Evolutionary conservation across 345 rosid genomes (phyloP).

Genomic region (Geranium brycei): DNA sequence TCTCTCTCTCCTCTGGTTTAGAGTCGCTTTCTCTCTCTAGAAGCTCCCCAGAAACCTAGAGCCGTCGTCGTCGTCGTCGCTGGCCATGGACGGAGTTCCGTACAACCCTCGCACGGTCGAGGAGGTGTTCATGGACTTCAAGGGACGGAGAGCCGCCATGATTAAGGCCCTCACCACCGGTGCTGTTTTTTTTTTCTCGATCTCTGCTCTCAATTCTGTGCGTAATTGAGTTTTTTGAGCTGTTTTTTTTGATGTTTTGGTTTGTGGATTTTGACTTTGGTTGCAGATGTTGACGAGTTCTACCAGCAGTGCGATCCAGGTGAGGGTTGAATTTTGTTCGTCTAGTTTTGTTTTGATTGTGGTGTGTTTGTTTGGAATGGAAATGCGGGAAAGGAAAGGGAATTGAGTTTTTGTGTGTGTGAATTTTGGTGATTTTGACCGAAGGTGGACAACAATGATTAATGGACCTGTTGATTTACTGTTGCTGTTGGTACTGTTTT

Average conservation of each 20-base stretch:
- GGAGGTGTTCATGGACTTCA: conserved; percentile 58
- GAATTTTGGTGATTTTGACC: too few species aligned
- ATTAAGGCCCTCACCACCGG: conserved; percentile 64
- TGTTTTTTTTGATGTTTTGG: neutral
- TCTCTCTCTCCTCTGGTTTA: neutral
- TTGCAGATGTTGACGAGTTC: conserved; percentile 58
- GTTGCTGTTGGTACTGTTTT: too few species aligned
- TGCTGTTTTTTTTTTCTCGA: neutral
- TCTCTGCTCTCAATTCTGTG: neutral
- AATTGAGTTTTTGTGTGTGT: too few species aligned
- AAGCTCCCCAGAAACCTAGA: neutral
- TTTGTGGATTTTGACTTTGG: neutral
- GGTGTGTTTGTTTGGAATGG: neutral
- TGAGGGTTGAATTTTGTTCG: conserved; percentile 9
- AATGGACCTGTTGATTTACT: too few species aligned
- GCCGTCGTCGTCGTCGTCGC: conserved; percentile 21
- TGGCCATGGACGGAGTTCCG: conserved; percentile 22
- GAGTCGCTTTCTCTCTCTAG: neutral
- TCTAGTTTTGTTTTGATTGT: neutral
- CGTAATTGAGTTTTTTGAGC: neutral
- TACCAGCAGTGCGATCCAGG: conserved; percentile 62
- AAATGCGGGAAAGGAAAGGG: too few species aligned
- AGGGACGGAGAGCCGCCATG: conserved; percentile 60
- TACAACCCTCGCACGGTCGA: conserved; percentile 68
- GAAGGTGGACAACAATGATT: too few species aligned